Base-by-base conservation (phyloP, 73 alveolate species). In the Uronychia binucleata region DNA sequence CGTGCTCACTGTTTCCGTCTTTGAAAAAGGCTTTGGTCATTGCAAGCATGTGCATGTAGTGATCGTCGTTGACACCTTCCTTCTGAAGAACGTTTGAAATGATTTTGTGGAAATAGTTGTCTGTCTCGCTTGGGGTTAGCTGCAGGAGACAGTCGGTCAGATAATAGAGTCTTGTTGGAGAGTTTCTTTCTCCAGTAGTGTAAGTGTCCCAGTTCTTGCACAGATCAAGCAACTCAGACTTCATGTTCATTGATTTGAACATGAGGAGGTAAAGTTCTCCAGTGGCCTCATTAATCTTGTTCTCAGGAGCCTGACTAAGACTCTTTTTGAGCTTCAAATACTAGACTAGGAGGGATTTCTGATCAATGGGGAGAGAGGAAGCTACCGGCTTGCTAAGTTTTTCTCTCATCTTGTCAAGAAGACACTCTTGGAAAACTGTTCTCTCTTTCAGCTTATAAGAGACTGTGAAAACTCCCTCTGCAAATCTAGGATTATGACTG, bases 21-120 rank as follows among this genome's bases (percentile, higher is more conserved):
- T 83, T 76, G 58, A 83, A 34, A 34, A 74, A 75, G 35, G 90
- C 90, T 75, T 83, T 83, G 1, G 90, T 83, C 90, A 83, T 83
- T 26, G 84, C 77, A 5, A 46, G 19, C 33, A 84, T 83, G 58
- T 74, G 34, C 59, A 58, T 33, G 0, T 35, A 78, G 1, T 80
- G 75, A 1, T 80, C 13, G 33, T 1, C 25, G n/a, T 31, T 28
- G 1, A 58, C 90, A 1, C 74, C 58, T 0, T 34, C 84, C 28
- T 75, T 75, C 31, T 31, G 34, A 0, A 83, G 84, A 27, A 34
- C 58, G 59, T 83, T 25, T 0, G 77, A 74, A 26, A 83, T 30
- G 14, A 83, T 28, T 0, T 74, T 33, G 78, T 83, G 90, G 59
- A 30, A 74, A 31, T 83, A 67, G 0, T 67, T 30, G 58, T 83